Evolutionary conservation across 495 filamentous ascomycete species (phyloP).

Genomic region (Xylaria scruposa): DNA sequence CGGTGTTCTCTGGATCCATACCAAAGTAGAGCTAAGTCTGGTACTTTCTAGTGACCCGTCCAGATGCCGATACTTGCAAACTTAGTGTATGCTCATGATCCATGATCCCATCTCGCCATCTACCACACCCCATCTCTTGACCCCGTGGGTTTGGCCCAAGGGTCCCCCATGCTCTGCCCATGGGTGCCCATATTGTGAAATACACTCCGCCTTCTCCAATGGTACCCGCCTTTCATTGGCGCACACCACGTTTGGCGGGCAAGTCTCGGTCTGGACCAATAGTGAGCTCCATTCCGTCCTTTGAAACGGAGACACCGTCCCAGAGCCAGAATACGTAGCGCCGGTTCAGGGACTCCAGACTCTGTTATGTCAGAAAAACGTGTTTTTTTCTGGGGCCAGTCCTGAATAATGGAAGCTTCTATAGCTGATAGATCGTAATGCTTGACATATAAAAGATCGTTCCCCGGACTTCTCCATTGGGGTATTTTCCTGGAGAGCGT

Average conservation of each 20-base stretch:
- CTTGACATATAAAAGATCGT: conserved; percentile 23
- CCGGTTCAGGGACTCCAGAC: background rate
- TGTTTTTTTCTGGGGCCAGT: background rate
- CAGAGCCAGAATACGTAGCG: conserved; percentile 4
- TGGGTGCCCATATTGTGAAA: conserved; percentile 13
- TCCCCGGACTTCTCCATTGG: conserved; percentile 24
- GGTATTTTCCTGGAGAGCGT: conserved; percentile 16
- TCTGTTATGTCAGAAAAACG: background rate
- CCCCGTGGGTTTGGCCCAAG: conserved; percentile 11
- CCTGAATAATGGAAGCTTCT: background rate
- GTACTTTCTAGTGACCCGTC: background rate
- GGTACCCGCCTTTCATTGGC: background rate
- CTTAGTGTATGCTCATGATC: too few relatives aligned
- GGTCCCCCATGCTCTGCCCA: conserved; percentile 8
- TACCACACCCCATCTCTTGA: background rate
- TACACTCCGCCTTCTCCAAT: conserved; percentile 16
- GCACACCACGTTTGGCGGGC: conserved; percentile 9
- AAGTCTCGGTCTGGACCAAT: conserved; percentile 5
- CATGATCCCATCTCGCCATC: background rate
- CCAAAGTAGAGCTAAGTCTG: background rate
- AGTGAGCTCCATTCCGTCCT: background rate
- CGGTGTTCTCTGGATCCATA: background rate
- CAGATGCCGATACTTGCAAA: background rate
- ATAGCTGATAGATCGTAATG: conserved; percentile 1
- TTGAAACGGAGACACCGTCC: conserved; percentile 7